Evolutionary conservation across 257 asterid genomes (phyloP), one percentile per base, ranked within the genome.

Genomic region (Forsythia viridissima): DNA sequence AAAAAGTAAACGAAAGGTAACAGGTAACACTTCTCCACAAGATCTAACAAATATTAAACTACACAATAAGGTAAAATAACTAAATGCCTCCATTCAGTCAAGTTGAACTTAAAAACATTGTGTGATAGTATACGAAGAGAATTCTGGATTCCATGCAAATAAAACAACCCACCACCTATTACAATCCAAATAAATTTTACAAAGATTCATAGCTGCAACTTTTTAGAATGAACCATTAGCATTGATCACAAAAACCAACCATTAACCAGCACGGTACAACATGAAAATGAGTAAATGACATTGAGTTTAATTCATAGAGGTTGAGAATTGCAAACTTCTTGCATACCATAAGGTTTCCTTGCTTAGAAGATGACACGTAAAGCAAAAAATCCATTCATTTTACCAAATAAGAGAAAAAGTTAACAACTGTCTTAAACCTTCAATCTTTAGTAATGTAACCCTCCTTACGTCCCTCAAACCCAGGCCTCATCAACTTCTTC

Each of bases 401-500:
- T 20, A 18, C 38, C 4, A 24, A n/a, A 0, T 71, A 77, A 16
- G 30, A 24, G 57, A 55, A 72, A 75, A 52, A 24, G 37, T 71
- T 70, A 74, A 76, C 72, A 78, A 30, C 59, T 42, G 70, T 74
- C 36, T 71, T 16, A 73, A 79, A 76, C 46, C 61, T 78, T 91
- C 89, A 91, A 46, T 89, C 87, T 61, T 88, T 91, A 80, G 67
- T 59, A 9, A 94, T 89, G 80, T 78, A 91, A 4, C 91, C 93
- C 63, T 85, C 90, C 80, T 88, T 93, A 30, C 98, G 80, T 7
- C 99, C 99, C 87, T 94, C 99, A 20, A 93, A 94, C 4, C 99
- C 98, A 1, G 97, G 97, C 87, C 99, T 91, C 97, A 91, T 87
- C 77, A 94, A 81, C 86, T 94, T 94, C 97, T 94, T 94, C 94